These are phyloP conservation scores for Mortierella sp. DNA, from an alignment of 371 early-diverging fungal genomes.

Conservation along the genomic window DNA sequence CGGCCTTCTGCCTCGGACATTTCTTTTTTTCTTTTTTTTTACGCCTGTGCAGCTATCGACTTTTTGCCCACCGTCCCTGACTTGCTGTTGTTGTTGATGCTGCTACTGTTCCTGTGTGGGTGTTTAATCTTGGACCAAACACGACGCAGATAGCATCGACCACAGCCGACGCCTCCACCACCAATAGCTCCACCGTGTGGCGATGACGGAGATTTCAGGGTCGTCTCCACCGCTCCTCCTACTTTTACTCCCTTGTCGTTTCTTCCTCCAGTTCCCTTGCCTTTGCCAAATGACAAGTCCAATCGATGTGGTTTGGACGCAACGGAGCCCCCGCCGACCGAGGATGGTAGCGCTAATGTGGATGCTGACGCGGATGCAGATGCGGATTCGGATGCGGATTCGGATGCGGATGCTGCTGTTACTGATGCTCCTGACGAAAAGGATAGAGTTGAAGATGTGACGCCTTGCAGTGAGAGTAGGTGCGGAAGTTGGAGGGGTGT, in stretches of 20 bases:
- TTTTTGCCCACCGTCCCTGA: neutral
- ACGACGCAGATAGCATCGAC: conserved; percentile 14
- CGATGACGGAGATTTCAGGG: neutral
- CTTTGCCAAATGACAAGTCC: neutral
- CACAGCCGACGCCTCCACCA: neutral
- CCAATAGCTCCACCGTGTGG: neutral
- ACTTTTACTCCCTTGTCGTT: neutral
- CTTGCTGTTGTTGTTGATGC: neutral
- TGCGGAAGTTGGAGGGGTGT: neutral
- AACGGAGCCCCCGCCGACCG: neutral
- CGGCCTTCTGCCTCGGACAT: too few species aligned
- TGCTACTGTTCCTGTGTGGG: neutral
- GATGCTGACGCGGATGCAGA: neutral
- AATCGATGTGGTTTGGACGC: neutral
- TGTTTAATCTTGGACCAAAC: conserved; percentile 41
- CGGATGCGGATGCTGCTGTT: neutral
- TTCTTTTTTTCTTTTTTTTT: neutral
- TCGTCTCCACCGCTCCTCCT: neutral
- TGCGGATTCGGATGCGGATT: neutral
- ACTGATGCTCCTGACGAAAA: neutral
- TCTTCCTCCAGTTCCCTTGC: neutral
- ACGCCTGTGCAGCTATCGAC: neutral
- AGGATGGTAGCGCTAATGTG: neutral
- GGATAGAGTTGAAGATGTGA: neutral
- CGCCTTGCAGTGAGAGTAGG: neutral